These are phyloP conservation scores for Chrysochromulina parva DNA, from an alignment of 78 protist genomes.

Conservation along the genomic window DNA sequence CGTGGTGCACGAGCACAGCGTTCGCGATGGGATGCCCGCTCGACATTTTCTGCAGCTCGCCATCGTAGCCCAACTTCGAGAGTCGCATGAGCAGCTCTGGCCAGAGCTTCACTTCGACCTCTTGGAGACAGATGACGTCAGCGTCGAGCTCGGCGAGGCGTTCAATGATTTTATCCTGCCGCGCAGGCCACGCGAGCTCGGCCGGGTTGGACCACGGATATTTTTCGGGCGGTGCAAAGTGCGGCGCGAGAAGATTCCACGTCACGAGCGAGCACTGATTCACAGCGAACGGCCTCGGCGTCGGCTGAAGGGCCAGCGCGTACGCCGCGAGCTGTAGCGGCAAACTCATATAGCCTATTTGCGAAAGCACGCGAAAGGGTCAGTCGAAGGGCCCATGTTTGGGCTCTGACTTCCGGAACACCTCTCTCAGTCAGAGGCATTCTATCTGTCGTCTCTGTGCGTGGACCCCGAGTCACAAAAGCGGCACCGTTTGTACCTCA, in stretches of 20 bases:
- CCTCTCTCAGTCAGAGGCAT: too few species aligned
- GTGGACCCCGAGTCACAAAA: too few species aligned
- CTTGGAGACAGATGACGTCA: slow-evolving; percentile 9
- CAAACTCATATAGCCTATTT: too few species aligned
- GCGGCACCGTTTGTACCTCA: too few species aligned
- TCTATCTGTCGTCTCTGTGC: too few species aligned
- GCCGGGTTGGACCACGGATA: neutral
- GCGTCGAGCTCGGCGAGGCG: neutral
- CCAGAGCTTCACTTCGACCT: slow-evolving; percentile 1
- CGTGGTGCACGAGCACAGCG: neutral
- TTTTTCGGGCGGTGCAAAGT: neutral
- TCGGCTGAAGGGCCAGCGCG: too few species aligned
- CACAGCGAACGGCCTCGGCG: too few species aligned
- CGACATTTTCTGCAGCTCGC: neutral
- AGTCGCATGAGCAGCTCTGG: neutral
- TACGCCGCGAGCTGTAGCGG: too few species aligned
- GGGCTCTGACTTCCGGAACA: too few species aligned
- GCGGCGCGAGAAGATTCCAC: slow-evolving; percentile 18
- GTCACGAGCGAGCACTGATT: neutral
- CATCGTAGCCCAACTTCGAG: neutral
- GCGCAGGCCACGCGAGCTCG: neutral
- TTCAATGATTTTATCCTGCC: neutral
- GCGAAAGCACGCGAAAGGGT: too few species aligned
- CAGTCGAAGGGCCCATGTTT: too few species aligned
- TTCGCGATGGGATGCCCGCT: neutral